Conservation (phyloP, 1,139 yeast genomes). For the Hansenula sp. region DNA sequence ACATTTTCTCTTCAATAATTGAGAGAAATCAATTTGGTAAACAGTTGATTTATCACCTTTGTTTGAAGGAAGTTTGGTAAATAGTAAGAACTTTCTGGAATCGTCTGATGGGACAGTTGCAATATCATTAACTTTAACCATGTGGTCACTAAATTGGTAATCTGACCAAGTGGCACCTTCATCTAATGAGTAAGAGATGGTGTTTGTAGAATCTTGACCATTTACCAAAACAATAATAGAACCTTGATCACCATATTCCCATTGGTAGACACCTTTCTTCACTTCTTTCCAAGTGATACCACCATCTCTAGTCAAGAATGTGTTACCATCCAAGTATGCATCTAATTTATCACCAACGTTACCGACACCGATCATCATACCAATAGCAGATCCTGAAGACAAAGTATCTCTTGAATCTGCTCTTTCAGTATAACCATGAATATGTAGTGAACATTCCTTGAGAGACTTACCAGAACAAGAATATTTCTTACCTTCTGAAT, state of each 20-base stretch:
- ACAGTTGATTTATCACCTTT: slow-evolving; percentile 40
- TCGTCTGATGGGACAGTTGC: slow-evolving; percentile 92
- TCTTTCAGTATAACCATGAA: slow-evolving; percentile 91
- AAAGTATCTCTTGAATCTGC: slow-evolving; percentile 78
- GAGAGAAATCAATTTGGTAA: slow-evolving; percentile 67
- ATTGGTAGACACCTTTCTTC: slow-evolving; percentile 68
- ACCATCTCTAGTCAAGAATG: slow-evolving; percentile 82
- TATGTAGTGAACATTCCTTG: slow-evolving; percentile 68
- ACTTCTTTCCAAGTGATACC: slow-evolving; percentile 88
- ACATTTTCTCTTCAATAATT: slow-evolving; percentile 64
- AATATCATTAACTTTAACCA: slow-evolving; percentile 60
- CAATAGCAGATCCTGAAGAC: slow-evolving; percentile 87
- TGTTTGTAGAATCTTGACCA: slow-evolving; percentile 53
- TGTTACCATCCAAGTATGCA: slow-evolving; percentile 49
- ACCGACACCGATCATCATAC: slow-evolving; percentile 84
- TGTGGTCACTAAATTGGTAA: slow-evolving; percentile 55
- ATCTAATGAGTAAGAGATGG: slow-evolving; percentile 64
- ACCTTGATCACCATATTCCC: slow-evolving; percentile 99
- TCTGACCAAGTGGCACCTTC: slow-evolving; percentile 78
- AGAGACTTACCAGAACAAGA: slow-evolving; percentile 52
- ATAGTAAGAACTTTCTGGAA: slow-evolving; percentile 64
- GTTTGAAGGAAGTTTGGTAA: slow-evolving; percentile 35
- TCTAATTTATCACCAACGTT: slow-evolving; percentile 71
- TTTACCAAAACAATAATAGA: slow-evolving; percentile 73
- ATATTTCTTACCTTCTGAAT: slow-evolving; percentile 57